Conservation (phyloP, 345 rosid species). For the Gossypium turneri region DNA sequence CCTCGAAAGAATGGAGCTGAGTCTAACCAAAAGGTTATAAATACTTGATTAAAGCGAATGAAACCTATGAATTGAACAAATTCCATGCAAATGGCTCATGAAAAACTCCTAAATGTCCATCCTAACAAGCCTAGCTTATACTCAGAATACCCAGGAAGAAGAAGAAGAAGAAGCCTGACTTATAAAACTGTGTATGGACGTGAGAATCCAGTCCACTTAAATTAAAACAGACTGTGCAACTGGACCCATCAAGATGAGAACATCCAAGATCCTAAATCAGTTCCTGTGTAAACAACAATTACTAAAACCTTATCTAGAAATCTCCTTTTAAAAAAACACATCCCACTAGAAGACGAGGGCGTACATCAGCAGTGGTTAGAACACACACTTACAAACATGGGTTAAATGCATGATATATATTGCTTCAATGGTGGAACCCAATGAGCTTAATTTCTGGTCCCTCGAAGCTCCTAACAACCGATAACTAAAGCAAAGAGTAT, state of each 20-base stretch:
- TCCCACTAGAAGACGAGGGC: background rate
- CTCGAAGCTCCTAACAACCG: background rate
- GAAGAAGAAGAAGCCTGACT: background rate
- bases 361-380: background rate
- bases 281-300: background rate
- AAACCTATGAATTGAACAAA: too few species aligned
- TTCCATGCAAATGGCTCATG: too few species aligned
- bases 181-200: background rate
- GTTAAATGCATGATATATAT: background rate
- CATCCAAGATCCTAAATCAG: background rate
- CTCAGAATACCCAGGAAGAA: too few species aligned
- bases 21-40: too few species aligned
- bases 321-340: background rate
- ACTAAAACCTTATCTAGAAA: background rate
- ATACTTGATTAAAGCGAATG: too few species aligned
- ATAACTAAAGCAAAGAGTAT: background rate
- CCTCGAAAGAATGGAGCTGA: too few species aligned
- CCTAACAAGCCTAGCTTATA: too few species aligned
- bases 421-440: background rate
- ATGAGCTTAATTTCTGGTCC: constrained; percentile 3
- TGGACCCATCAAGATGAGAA: background rate
- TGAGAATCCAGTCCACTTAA: background rate
- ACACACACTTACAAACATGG: background rate
- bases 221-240: background rate
- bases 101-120: too few species aligned